Evolutionary conservation across 2,329 filamentous ascomycete species (phyloP).

Genomic region (Fusarium nurragi): DNA sequence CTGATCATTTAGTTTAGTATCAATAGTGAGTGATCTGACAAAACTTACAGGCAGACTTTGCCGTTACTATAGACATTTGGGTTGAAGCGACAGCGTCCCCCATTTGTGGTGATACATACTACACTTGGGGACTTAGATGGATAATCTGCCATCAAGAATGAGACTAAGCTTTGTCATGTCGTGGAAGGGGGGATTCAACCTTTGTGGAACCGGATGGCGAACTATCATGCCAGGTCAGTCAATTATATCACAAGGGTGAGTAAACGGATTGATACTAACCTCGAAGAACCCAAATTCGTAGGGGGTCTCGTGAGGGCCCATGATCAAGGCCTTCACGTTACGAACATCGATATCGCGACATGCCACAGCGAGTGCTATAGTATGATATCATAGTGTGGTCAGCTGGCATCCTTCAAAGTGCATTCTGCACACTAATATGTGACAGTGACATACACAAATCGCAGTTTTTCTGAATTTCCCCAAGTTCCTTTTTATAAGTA

Average conservation of each 20-base stretch:
- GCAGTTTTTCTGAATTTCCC: slow-evolving; percentile 81
- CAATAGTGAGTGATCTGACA: background rate
- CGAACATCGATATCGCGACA: slow-evolving; percentile 90
- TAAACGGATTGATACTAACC: slow-evolving; percentile 59
- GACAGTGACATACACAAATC: slow-evolving; percentile 75
- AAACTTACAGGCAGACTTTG: slow-evolving; percentile 87
- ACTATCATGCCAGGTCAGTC: slow-evolving; percentile 58
- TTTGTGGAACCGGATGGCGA: slow-evolving; percentile 78
- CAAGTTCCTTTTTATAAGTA: slow-evolving; percentile 71
- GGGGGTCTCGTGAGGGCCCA: slow-evolving; percentile 92
- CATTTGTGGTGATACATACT: slow-evolving; percentile 83
- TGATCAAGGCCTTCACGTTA: slow-evolving; percentile 85
- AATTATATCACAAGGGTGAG: background rate
- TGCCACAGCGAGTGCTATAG: slow-evolving; percentile 81
- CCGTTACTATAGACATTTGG: slow-evolving; percentile 94
- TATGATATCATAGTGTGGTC: slow-evolving; percentile 1
- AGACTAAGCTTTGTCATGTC: slow-evolving; percentile 14
- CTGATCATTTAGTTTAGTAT: slow-evolving; percentile 56
- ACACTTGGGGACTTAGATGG: slow-evolving; percentile 73
- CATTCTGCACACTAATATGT: background rate
- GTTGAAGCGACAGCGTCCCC: slow-evolving; percentile 90
- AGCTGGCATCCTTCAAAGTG: background rate
- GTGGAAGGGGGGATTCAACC: slow-evolving; percentile 56
- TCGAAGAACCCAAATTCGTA: slow-evolving; percentile 99
- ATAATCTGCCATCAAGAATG: slow-evolving; percentile 71